Conservation (phyloP, 805 yeast species). For the Candida berthetii region DNA sequence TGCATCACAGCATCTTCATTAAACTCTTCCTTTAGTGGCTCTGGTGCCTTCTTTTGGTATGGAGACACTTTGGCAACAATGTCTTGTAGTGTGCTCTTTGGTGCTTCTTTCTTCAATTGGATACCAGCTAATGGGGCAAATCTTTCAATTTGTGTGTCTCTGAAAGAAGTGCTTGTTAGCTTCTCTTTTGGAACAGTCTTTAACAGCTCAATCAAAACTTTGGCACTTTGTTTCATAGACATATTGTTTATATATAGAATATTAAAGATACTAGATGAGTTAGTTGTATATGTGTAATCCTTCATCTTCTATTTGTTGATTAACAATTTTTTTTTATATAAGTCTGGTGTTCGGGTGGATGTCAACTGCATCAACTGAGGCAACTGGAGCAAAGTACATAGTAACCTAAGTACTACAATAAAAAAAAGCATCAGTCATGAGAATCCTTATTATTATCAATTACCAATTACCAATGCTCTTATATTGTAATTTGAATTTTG, state of each 20-base stretch:
- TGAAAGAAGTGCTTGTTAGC: conserved; percentile 64
- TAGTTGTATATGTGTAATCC: not conserved
- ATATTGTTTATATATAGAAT: too few species aligned
- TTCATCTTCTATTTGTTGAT: not conserved
- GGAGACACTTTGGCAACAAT: conserved; percentile 41
- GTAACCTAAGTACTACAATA: too few species aligned
- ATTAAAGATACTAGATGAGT: too few species aligned
- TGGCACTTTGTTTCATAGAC: conserved; percentile 44
- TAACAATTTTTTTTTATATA: too few species aligned
- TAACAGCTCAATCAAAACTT: conserved; percentile 48
- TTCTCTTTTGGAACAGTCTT: conserved; percentile 66
- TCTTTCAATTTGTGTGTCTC: conserved; percentile 55
- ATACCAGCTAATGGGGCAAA: conserved; percentile 44
- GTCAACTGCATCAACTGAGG: not conserved
- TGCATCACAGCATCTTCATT: conserved; percentile 40
- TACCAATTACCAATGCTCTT: too few species aligned
- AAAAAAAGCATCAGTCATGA: too few species aligned
- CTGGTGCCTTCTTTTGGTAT: conserved; percentile 32
- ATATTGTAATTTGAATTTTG: too few species aligned
- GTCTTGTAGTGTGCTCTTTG: conserved; percentile 29
- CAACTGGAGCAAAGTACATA: too few species aligned
- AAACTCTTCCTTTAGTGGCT: conserved; percentile 41
- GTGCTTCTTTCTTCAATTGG: conserved; percentile 29
- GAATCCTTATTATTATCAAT: too few species aligned
- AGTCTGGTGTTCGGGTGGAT: too few species aligned